Evolutionary conservation across 202 grass and related monocot species (phyloP).

Genomic region (Carex arenaria): DNA sequence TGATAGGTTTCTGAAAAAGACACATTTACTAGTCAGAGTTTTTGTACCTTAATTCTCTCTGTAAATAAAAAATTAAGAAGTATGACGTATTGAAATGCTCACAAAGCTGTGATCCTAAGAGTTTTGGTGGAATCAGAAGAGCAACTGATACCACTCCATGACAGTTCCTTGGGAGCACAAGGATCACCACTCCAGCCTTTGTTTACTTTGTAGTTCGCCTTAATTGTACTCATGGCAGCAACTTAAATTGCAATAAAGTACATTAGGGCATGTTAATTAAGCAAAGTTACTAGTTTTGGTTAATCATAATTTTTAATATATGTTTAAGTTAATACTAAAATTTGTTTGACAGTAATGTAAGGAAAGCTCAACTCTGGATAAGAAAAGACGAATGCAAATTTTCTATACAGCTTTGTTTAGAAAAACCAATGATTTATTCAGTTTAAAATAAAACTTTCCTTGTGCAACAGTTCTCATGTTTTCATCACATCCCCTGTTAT

Average conservation of each 20-base stretch:
- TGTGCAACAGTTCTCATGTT: background rate
- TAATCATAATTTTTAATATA: too few species aligned
- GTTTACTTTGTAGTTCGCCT: too few species aligned
- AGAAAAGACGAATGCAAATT: background rate
- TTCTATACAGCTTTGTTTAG: too few species aligned
- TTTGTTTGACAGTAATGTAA: too few species aligned
- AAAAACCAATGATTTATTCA: too few species aligned
- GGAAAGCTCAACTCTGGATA: too few species aligned
- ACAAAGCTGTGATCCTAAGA: conserved; percentile 25
- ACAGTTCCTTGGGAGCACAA: conserved; percentile 13
- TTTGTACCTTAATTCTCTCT: too few species aligned
- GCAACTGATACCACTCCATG: conserved; percentile 27
- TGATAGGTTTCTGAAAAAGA: background rate
- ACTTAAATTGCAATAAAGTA: too few species aligned
- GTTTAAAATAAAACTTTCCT: background rate
- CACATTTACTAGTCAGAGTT: background rate
- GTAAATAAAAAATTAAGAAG: background rate
- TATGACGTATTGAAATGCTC: background rate
- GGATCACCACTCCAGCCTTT: conserved; percentile 31
- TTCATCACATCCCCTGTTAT: background rate
- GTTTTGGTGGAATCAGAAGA: background rate
- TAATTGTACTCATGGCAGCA: too few species aligned
- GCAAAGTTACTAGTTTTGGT: too few species aligned
- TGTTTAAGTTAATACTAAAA: too few species aligned
- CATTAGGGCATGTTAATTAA: too few species aligned